Evolutionary conservation across 805 yeast genomes (phyloP), one percentile per base, ranked within the genome.

Genomic region (Lipomyces starkeyi): DNA sequence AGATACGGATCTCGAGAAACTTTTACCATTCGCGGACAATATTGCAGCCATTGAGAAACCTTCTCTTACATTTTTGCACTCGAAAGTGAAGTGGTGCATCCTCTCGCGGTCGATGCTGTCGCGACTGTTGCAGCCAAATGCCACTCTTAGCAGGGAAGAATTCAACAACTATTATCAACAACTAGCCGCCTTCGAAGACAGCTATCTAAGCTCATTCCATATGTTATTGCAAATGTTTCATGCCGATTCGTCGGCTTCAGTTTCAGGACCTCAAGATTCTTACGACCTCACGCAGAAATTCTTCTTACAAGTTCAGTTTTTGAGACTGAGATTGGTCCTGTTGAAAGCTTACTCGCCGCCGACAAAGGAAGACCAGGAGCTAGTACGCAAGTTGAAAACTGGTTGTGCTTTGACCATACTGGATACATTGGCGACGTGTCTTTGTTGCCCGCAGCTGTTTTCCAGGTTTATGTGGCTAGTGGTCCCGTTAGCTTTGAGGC

Each of bases 251-350:
- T 49, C 58, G 34, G 54, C 69, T 25, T 61, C 67, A 5, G 59
- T 69, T 1, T 67, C 67, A 13, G 29, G 64, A 4, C 66, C 64
- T 4, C 67, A 69, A 49, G 72, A 67, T 54, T 62, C 71, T 3
- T 69, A 69, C 37, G 65, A 69, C 35, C 62, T 69, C 25, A 64
- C 58, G 13, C 72, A 69, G 43, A 69, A 69, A 52, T 67, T 56
- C 47, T 27, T 67, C 7, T 61, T 69, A 27, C 69, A 69, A 47
- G 8, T 67, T 13, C 60, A 58, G n/a, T 64, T 63, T 40, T 49
- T 22, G 34, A 58, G 62, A 4, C 63, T 69, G 1, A 65, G 67
- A 32, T 49, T 67, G n/a, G 11, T 47, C 4, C 58, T 69, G 22
- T 54, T 66, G 7, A 59, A 64, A 2, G 29, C 60, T 6, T 68